Conservation (phyloP, 495 filamentous ascomycete genomes). For the Talaromyces adpressus region DNA sequence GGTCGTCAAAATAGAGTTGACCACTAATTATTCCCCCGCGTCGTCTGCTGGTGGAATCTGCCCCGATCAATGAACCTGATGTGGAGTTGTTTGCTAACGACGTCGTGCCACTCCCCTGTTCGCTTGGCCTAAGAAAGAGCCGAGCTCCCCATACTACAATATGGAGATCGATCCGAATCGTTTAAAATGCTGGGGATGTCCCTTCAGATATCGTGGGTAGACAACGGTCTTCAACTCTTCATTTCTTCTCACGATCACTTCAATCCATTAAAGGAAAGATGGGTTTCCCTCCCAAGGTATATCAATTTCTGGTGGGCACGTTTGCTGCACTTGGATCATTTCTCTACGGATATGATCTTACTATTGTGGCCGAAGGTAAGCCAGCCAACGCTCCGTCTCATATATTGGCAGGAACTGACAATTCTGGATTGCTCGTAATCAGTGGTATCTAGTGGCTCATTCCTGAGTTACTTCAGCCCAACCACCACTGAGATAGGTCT, state of each 20-base stretch:
- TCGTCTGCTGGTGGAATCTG: background rate
- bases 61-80: background rate
- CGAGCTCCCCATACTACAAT: background rate
- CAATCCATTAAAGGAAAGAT: slow-evolving; percentile 10
- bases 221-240: background rate
- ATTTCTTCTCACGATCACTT: background rate
- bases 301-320: slow-evolving; percentile 44
- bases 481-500: slow-evolving; percentile 30
- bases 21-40: too few species aligned
- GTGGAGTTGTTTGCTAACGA: background rate
- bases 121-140: background rate
- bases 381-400: background rate
- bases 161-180: background rate
- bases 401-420: background rate
- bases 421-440: background rate
- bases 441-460: slow-evolving; percentile 3
- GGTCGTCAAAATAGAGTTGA: too few species aligned
- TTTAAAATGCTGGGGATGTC: background rate
- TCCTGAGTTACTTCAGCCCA: slow-evolving; percentile 1
- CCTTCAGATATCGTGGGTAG: background rate
- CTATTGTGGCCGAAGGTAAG: slow-evolving; percentile 41
- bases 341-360: slow-evolving; percentile 46
- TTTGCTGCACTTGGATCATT: slow-evolving; percentile 55
- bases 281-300: slow-evolving; percentile 31
- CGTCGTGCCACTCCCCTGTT: background rate